Conservation (phyloP, 2,329 filamentous ascomycete genomes). For the Sarocladiaceae sp. region DNA sequence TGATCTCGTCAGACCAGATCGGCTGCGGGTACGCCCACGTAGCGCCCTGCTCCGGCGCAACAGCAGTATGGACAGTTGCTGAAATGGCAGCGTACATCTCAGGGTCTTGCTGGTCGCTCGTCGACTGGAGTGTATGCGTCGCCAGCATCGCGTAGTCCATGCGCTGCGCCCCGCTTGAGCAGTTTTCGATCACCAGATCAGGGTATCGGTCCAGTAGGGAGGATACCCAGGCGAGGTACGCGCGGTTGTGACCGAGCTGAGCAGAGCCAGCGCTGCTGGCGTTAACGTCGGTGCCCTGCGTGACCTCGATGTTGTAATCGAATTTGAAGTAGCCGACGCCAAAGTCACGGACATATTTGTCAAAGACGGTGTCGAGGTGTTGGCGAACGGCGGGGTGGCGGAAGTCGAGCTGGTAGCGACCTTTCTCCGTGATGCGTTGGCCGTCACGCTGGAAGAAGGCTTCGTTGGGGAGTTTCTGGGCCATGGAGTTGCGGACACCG, state of each 20-base stretch:
- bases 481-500: slow-evolving; percentile 22
- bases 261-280: slow-evolving; percentile 18
- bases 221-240: slow-evolving; percentile 25
- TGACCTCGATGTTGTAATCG: slow-evolving; percentile 30
- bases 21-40: slow-evolving; percentile 29
- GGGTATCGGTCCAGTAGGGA: slow-evolving; percentile 20
- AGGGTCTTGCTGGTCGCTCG: slow-evolving; percentile 29
- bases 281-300: slow-evolving; percentile 24
- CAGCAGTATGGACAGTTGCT: slow-evolving; percentile 24
- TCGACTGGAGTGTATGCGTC: slow-evolving; percentile 25
- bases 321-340: slow-evolving; percentile 29
- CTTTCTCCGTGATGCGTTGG: slow-evolving; percentile 23
- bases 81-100: slow-evolving; percentile 24
- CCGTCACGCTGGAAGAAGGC: slow-evolving; percentile 27
- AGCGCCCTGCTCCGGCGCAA: slow-evolving; percentile 27
- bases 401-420: slow-evolving; percentile 27
- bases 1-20: slow-evolving; percentile 26
- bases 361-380: slow-evolving; percentile 19
- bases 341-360: slow-evolving; percentile 18
- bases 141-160: slow-evolving; percentile 29
- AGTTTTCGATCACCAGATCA: slow-evolving; percentile 28
- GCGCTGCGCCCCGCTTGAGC: slow-evolving; percentile 27
- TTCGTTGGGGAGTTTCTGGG: slow-evolving; percentile 19
- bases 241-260: slow-evolving; percentile 24
- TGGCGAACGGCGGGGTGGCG: slow-evolving; percentile 19